These are phyloP conservation scores for Silene noctiflora DNA, from an alignment of 179 eudicot genomes.

Conservation along the genomic window DNA sequence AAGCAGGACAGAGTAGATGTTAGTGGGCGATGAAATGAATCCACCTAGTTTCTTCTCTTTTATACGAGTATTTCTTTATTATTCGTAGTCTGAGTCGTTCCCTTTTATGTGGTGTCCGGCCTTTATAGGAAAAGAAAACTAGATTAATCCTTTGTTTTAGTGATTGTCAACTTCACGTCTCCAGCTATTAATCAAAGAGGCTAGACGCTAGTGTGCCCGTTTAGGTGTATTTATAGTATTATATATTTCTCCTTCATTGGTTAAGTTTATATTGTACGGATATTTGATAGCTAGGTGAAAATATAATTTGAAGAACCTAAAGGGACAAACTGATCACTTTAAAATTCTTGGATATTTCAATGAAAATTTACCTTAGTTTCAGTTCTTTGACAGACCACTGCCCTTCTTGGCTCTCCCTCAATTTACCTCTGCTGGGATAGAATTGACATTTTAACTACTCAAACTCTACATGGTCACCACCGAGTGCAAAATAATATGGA, in stretches of 20 bases:
- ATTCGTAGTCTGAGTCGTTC: neutral
- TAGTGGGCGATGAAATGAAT: constrained; percentile 29
- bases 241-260: neutral
- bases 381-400: neutral
- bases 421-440: neutral
- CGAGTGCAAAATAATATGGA: too few species aligned
- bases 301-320: neutral
- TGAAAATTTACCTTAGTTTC: neutral
- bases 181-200: neutral
- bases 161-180: neutral
- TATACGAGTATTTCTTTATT: neutral
- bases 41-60: constrained; percentile 20
- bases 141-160: too few species aligned
- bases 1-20: constrained; percentile 24
- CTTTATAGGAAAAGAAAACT: too few species aligned
- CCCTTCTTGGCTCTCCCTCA: neutral
- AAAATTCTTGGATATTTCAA: too few species aligned
- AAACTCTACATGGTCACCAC: neutral
- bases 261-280: neutral
- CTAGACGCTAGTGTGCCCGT: neutral
- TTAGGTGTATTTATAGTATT: neutral
- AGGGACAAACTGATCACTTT: too few species aligned
- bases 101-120: neutral
- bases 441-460: neutral
- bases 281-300: neutral